Conservation (phyloP, 2,329 filamentous ascomycete species). For the Zalaria obscura region DNA sequence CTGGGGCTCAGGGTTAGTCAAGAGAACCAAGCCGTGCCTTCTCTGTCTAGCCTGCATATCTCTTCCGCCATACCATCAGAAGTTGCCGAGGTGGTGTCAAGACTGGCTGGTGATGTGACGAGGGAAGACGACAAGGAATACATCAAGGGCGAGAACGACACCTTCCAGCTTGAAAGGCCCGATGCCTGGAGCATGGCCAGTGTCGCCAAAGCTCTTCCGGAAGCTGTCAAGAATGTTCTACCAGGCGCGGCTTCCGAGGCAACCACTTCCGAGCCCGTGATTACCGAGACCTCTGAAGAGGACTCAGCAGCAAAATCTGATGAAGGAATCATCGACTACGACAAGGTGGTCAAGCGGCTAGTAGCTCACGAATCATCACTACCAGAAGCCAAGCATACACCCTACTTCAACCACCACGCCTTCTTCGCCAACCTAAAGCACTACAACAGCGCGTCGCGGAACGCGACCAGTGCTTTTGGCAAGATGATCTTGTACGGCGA, state of each 20-base stretch:
- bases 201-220: slow-evolving; percentile 15
- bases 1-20: slow-evolving; percentile 67
- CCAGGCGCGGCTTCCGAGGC: neutral
- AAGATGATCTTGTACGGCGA: slow-evolving; percentile 72
- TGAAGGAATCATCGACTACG: slow-evolving; percentile 60
- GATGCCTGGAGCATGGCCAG: slow-evolving; percentile 11
- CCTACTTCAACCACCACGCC: slow-evolving; percentile 70
- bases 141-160: slow-evolving; percentile 70
- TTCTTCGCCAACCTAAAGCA: slow-evolving; percentile 59
- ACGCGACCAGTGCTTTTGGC: slow-evolving; percentile 54
- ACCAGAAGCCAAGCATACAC: slow-evolving; percentile 60
- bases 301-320: slow-evolving; percentile 16
- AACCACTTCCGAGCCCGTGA: slow-evolving; percentile 16
- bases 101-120: slow-evolving; percentile 48
- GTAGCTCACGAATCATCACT: slow-evolving; percentile 54
- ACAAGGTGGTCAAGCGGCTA: slow-evolving; percentile 57
- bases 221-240: slow-evolving; percentile 10
- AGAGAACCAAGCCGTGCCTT: slow-evolving; percentile 55
- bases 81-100: slow-evolving; percentile 52
- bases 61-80: slow-evolving; percentile 53
- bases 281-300: slow-evolving; percentile 15
- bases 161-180: slow-evolving; percentile 60
- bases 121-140: slow-evolving; percentile 47
- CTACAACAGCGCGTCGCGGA: slow-evolving; percentile 40
- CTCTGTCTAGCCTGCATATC: slow-evolving; percentile 70